Conservation (phyloP, 257 asterid genomes). For the Nicotiana benthamiana region DNA sequence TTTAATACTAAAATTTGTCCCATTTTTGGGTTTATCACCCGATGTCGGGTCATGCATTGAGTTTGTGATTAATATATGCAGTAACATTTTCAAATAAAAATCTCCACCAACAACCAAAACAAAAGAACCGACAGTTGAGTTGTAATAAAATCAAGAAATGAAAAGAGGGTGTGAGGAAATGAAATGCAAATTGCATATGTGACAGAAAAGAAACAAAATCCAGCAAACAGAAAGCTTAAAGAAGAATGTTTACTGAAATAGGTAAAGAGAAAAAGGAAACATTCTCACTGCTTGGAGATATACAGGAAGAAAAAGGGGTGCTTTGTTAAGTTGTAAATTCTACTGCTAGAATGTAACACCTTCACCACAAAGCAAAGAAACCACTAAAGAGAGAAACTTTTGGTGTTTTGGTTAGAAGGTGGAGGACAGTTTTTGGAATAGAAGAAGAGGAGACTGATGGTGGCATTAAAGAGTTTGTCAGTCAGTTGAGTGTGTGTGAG, state of each 20-base stretch:
- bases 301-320: background rate
- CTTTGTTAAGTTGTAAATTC: background rate
- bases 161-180: background rate
- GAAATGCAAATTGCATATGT: background rate
- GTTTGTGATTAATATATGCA: conserved; percentile 16
- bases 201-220: background rate
- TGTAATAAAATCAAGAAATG: background rate
- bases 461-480: conserved; percentile 2
- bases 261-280: background rate
- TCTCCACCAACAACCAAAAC: background rate
- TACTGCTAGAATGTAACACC: background rate
- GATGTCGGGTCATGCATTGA: too few relatives aligned
- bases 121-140: background rate
- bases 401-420: background rate
- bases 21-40: too few relatives aligned
- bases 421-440: background rate
- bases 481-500: background rate
- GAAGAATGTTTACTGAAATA: background rate
- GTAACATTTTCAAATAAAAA: conserved; percentile 18
- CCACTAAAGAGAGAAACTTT: background rate
- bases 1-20: too few relatives aligned
- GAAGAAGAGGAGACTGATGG: background rate
- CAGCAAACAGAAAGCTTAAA: conserved; percentile 4
- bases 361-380: background rate
- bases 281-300: background rate